phyloP scores from a whole-genome alignment of 202 grass and related monocot species.

The Carex sylvatica region DNA sequence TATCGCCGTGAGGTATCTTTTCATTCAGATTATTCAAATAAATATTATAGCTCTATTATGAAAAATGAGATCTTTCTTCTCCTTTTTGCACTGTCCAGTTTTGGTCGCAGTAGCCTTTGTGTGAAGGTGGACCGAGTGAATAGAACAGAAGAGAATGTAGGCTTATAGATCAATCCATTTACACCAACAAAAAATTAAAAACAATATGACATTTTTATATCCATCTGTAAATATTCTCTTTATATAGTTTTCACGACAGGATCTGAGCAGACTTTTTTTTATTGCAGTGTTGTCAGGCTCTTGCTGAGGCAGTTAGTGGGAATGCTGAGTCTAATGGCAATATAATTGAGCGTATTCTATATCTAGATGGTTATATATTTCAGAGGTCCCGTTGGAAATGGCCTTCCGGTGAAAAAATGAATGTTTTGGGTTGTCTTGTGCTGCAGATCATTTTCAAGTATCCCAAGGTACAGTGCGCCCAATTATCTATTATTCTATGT shows the following conservation, averaged over 20 bases:
- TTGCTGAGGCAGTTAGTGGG: conserved; percentile 54
- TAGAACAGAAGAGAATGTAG: neutral
- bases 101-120: neutral
- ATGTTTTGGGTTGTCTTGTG: conserved; percentile 88
- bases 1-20: conserved; percentile 63
- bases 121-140: neutral
- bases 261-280: conserved; percentile 16
- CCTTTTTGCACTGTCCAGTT: neutral
- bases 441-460: conserved; percentile 77
- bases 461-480: conserved; percentile 49
- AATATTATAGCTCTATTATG: conserved; percentile 25
- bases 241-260: conserved; percentile 12
- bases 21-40: conserved; percentile 23
- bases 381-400: conserved; percentile 75
- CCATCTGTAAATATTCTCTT: neutral
- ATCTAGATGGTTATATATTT: conserved; percentile 60
- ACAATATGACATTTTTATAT: neutral
- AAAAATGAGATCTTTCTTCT: neutral
- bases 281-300: conserved; percentile 75
- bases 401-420: conserved; percentile 62
- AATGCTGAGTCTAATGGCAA: conserved; percentile 43
- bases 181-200: neutral
- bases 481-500: conserved; percentile 1
- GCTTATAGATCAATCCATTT: conserved; percentile 1
- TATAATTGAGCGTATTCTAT: conserved; percentile 67